These are phyloP conservation scores for Daldinia sp. DNA, from an alignment of 2,329 filamentous ascomycete genomes.

Conservation along the genomic window DNA sequence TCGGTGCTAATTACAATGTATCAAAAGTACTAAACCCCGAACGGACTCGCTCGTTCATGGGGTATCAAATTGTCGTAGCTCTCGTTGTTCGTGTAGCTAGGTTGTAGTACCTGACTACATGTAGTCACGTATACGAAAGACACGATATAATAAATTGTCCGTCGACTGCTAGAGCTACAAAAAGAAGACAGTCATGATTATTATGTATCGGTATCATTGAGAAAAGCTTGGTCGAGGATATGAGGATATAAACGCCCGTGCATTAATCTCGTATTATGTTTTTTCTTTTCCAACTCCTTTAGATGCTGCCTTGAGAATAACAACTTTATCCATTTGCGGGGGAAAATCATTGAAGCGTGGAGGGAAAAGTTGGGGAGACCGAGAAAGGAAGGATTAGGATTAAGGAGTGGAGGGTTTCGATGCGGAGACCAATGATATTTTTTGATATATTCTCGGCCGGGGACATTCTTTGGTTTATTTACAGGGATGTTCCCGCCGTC, in stretches of 20 bases:
- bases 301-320: background rate
- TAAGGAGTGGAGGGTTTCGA: conserved; percentile 22
- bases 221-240: background rate
- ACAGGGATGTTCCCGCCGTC: conserved; percentile 16
- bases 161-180: background rate
- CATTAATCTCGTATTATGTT: conserved; percentile 14
- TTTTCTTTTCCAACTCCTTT: background rate
- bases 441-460: conserved; percentile 5
- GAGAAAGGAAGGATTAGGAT: conserved; percentile 7
- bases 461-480: conserved; percentile 16
- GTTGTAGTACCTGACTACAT: conserved; percentile 30
- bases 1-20: conserved; percentile 10
- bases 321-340: conserved; percentile 29
- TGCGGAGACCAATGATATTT: conserved; percentile 40
- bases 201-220: background rate
- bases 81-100: conserved; percentile 12
- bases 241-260: conserved; percentile 12
- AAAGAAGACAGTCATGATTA: background rate
- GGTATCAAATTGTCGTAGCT: background rate
- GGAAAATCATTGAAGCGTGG: conserved; percentile 24
- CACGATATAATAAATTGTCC: background rate
- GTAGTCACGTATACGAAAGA: conserved; percentile 4
- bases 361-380: conserved; percentile 32
- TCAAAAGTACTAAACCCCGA: conserved; percentile 16
- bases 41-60: conserved; percentile 7